phyloP scores from a whole-genome alignment of 768 basidiomycete genomes.

The Tricholoma flavovirens region DNA sequence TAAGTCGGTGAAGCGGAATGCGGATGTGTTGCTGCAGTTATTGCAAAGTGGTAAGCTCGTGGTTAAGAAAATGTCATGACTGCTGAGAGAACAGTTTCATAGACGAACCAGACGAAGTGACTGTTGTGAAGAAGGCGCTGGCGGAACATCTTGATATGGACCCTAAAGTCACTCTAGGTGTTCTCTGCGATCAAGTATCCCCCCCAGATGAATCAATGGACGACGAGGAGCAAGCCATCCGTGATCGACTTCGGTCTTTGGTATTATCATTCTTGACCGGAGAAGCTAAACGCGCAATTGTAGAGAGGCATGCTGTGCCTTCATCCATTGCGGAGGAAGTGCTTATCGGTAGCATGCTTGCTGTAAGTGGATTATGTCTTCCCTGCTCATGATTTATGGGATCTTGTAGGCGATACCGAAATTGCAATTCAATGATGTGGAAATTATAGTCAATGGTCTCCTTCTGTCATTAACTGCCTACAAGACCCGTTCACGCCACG shows the following conservation, averaged over 20 bases:
- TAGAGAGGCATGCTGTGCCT: conserved; percentile 37
- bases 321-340: conserved; percentile 42
- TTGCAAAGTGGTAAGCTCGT: conserved; percentile 61
- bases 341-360: conserved; percentile 42
- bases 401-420: conserved; percentile 43
- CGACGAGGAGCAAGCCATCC: conserved; percentile 52
- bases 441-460: conserved; percentile 47
- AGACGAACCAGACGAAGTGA: conserved; percentile 67
- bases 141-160: conserved; percentile 61
- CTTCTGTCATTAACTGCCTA: conserved; percentile 47
- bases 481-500: conserved; percentile 26
- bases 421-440: conserved; percentile 33
- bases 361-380: conserved; percentile 30
- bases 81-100: conserved; percentile 4
- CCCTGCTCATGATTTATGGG: background rate
- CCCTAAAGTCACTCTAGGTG: conserved; percentile 51
- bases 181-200: conserved; percentile 63
- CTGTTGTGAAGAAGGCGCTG: conserved; percentile 54
- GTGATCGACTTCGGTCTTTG: conserved; percentile 51
- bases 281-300: conserved; percentile 43
- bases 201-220: conserved; percentile 46
- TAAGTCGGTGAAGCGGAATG: conserved; percentile 64
- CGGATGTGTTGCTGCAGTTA: conserved; percentile 70
- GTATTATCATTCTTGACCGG: conserved; percentile 55
- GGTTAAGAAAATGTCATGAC: background rate